These are phyloP conservation scores for Penicillium cinerascens DNA, from an alignment of 495 filamentous ascomycete genomes.

Conservation along the genomic window DNA sequence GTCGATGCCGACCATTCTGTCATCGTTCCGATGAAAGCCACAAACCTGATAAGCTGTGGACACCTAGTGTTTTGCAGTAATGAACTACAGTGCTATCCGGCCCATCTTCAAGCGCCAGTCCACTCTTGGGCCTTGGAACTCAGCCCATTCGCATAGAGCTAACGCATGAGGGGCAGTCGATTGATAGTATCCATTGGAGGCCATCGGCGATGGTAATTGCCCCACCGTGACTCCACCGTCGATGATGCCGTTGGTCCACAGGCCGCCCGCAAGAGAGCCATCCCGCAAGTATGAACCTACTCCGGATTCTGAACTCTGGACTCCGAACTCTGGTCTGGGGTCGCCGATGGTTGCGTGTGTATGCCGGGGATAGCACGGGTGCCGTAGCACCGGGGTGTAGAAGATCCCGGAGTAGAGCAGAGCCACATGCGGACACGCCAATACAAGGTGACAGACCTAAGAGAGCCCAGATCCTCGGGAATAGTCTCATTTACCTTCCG, in stretches of 20 bases:
- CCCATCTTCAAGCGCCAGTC: neutral
- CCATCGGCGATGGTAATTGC: conserved; percentile 1
- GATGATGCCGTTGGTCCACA: conserved; percentile 3
- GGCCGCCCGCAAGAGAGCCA: neutral
- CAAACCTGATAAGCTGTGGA: conserved; percentile 1
- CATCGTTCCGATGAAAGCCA: neutral
- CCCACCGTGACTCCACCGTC: conserved; percentile 14
- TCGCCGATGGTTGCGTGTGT: too few relatives aligned
- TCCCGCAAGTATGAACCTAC: conserved; percentile 8
- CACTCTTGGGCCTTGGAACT: conserved; percentile 3
- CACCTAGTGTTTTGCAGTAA: too few relatives aligned
- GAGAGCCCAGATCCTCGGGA: neutral
- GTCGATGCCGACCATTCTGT: neutral
- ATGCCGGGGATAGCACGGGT: conserved; percentile 1
- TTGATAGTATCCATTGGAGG: neutral
- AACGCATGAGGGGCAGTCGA: neutral
- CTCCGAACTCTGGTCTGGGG: conserved; percentile 1
- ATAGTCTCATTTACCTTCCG: conserved; percentile 1
- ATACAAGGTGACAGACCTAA: neutral
- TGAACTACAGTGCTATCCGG: neutral
- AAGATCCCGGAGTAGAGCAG: neutral
- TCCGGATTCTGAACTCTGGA: conserved; percentile 10
- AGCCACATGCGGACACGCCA: neutral
- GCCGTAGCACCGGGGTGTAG: too few relatives aligned
- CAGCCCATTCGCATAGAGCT: conserved; percentile 13